Evolutionary conservation across 129 eudicot species (phyloP), one percentile per base, ranked within the genome.

Genomic region (Arctium lappa): DNA sequence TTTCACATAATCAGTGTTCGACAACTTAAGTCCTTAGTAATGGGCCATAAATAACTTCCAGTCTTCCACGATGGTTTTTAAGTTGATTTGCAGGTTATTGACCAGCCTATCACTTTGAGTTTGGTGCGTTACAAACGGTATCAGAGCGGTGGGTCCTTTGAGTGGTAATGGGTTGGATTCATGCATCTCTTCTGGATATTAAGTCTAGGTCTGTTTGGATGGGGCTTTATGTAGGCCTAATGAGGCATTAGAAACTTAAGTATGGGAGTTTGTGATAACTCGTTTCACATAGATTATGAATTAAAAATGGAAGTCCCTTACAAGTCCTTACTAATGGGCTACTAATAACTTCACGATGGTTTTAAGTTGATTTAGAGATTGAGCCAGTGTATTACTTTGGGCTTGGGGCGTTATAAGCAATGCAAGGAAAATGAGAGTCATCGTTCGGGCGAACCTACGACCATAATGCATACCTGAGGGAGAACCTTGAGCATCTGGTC

Each of bases 401-500:
- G 3, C 10, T 5, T 63, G 12, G 69, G 70, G 11, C 1, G 32
- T 8, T 63, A n/a, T 63, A 18, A 63, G 10, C 4, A 63, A 63
- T 63, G 70, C 70, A 63, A 6, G 70, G 12, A 63, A 63, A 63
- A 63, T 22, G 32, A 63, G 11, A 63, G 70, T 4, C 32, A 22
- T 18, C 68, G 2, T 22, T 9, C 33, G 34, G 33, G 1, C 13
- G 13, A 66, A 46, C 82, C 77, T 71, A 39, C 53, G 33, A 62
- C 65, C 78, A 40, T n/a, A 56, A 83, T 44, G 78, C 85, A 82
- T 91, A 96, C 99, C 99, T 93, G 94, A 75, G 91, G 87, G 44
- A 96, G 97, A 86, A 96, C 98, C 91, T 89, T 92, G 53, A 96
- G 91, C 98, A 96, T 93, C 87, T 96, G 98, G 88, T 96, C 98